phyloP scores from a whole-genome alignment of 2,329 filamentous ascomycete genomes.

The Exophiala sp. region DNA sequence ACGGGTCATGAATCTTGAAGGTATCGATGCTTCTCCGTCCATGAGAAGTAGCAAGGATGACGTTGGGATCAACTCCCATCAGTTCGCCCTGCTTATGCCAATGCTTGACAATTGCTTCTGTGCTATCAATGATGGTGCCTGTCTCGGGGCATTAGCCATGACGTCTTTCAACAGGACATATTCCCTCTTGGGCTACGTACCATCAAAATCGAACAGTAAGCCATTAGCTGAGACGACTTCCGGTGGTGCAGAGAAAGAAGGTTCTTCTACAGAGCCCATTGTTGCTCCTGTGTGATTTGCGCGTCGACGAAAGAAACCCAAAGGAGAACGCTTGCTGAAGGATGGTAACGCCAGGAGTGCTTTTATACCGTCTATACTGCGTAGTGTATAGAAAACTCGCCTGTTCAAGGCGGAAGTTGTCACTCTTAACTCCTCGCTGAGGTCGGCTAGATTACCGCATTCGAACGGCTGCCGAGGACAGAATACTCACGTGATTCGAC shows the following conservation, averaged over 20 bases:
- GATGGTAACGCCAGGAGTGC: too few species aligned
- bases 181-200: constrained; percentile 12
- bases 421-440: background rate
- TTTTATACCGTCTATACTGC: background rate
- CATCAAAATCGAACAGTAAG: constrained; percentile 45
- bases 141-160: background rate
- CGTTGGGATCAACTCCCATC: constrained; percentile 74
- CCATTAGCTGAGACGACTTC: constrained; percentile 39
- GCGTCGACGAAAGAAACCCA: background rate
- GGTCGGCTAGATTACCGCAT: constrained; percentile 1
- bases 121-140: constrained; percentile 44
- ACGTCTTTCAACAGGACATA: too few species aligned
- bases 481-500: too few species aligned
- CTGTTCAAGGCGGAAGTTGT: too few species aligned
- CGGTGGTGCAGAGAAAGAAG: constrained; percentile 38
- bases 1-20: constrained; percentile 69
- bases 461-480: too few species aligned
- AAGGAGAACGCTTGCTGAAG: too few species aligned
- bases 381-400: too few species aligned
- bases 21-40: constrained; percentile 85
- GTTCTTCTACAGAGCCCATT: constrained; percentile 32
- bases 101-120: constrained; percentile 56
- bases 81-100: constrained; percentile 62
- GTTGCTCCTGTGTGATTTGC: background rate
- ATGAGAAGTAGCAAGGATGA: constrained; percentile 86